Evolutionary conservation across 176 grass and related monocot species (phyloP), one percentile per base, ranked within the genome.

Genomic region (Pharus latifolius): DNA sequence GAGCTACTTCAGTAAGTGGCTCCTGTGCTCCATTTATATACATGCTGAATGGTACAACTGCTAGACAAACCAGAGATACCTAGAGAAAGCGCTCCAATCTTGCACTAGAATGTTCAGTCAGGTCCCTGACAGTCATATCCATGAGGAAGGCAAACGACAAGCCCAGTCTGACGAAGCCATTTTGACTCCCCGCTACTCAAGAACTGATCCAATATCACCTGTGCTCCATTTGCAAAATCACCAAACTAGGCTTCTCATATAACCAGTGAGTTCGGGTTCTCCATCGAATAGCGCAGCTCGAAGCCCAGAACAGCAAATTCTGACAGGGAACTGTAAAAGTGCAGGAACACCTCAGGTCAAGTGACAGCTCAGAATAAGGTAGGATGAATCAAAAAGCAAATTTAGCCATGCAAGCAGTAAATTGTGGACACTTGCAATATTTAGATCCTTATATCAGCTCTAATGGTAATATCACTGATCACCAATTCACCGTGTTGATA

Each of bases 201-300:
- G 80, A 97, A 97, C 74, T 97, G 93, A 58, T 97, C 93, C 4
- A 97, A 97, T 78, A 97, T 90, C 68, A 97, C 93, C 80, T 97
- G 93, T 26, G 89, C 89, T 67, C 93, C 93, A 75, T 97, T 97
- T 41, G 93, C 10, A 16, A 97, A 97, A 62, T 97, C 93, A 35
- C 93, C 93, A 77, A 97, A 97, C 48, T 97, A 89, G 65, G 89
- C 93, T 82, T 97, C 93, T 89, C 93, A 97, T 46, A 97, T 73
- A 10, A 97, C 83, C 52, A 92, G 68, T 43, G 93, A 97, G 76
- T 97, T 97, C 23, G 93, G 93, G 71, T 97, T 97, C 74, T 97
- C 93, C 93, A 97, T 97, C 16, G 86, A 92, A 65, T 97, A 97
- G 53, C 93, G 89, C 89, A 92, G 63, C 70, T 97, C 93, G 82